Evolutionary conservation across 805 yeast genomes (phyloP), one percentile per base, ranked within the genome.

Genomic region (Sugiyamaella floridensis): DNA sequence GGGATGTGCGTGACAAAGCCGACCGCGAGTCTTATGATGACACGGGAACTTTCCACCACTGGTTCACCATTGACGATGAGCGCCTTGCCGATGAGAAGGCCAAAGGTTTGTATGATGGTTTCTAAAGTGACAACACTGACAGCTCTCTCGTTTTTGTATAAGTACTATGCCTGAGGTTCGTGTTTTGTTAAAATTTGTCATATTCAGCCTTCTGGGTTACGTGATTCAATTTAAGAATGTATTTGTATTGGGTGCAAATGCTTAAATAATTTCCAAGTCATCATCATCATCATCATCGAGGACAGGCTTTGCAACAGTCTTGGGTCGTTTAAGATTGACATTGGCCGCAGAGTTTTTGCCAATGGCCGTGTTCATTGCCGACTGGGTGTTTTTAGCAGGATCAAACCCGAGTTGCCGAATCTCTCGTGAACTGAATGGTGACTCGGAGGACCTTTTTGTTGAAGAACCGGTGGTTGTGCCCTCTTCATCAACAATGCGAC

Each of bases 1-100:
- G 85, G 85, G 76, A 79, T 43, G 72, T 71, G 18, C 53, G 61
- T 2, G 62, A 63, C 16, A 57, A 60, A 16, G 62, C 51, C 26
- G 56, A 63, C 7, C 59, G 60, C 48, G 60, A 60, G 40, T 63
- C 57, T 37, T 61, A 64, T 5, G 81, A 77, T 56, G 70, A 67
- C 2, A 73, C 82, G 0, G 71, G 65, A 1, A 77, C 83, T 5
- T 81, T 81, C 58, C 58, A 65, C 14, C 66, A 65, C 57, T 80
- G 85, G 85, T 76, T 77, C 74, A 64, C 66, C 51, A 62, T 75
- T 3, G 61, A 60, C 49, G 56, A 49, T 19, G 58, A 52, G 40
- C 19, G 63, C 26, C 43, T 55, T 41, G 41, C 16, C 12, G 42
- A 43, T 3, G 61, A 56, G 41, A 50, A 51, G 43, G 44, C 37